Percentiles rank a stretch among this genome's conserved stretches.
Conservation (phyloP, 495 filamentous ascomycete species). For the Lineolata rhizophorae region DNA sequence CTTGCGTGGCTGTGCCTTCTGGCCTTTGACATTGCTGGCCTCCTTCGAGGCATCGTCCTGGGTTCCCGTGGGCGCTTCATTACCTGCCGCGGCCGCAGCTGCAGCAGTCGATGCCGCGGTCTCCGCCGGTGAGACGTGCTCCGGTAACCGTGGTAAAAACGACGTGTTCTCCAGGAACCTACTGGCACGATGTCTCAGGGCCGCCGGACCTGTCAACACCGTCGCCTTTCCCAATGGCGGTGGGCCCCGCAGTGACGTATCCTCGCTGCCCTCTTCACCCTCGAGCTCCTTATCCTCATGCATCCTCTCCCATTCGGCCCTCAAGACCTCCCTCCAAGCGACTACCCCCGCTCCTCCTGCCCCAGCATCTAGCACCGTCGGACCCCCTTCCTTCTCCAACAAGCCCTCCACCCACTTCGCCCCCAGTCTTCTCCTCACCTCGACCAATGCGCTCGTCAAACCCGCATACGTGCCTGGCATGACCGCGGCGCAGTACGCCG, state of each 20-base stretch:
- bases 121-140: constrained; percentile 25
- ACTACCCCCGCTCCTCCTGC: constrained; percentile 62
- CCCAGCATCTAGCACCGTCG: constrained; percentile 67
- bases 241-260: constrained; percentile 2
- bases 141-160: constrained; percentile 82
- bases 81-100: too few relatives aligned
- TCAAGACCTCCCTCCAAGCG: constrained; percentile 66
- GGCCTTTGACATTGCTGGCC: too few relatives aligned
- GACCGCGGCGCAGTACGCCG: constrained; percentile 55
- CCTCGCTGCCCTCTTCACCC: too few relatives aligned
- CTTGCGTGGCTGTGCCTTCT: too few relatives aligned
- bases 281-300: constrained; percentile 18
- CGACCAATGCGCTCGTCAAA: constrained; percentile 48
- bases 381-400: constrained; percentile 42
- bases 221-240: constrained; percentile 34
- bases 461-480: constrained; percentile 67
- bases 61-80: too few relatives aligned
- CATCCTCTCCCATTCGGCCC: constrained; percentile 55
- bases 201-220: constrained; percentile 37
- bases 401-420: constrained; percentile 52
- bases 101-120: too few relatives aligned
- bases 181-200: constrained; percentile 54
- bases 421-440: constrained; percentile 70
- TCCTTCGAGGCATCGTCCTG: constrained; percentile 16
- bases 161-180: constrained; percentile 66